Evolutionary conservation across 2,329 filamentous ascomycete genomes (phyloP), one percentile per base, ranked within the genome.

Genomic region (Fonsecaea monophora): DNA sequence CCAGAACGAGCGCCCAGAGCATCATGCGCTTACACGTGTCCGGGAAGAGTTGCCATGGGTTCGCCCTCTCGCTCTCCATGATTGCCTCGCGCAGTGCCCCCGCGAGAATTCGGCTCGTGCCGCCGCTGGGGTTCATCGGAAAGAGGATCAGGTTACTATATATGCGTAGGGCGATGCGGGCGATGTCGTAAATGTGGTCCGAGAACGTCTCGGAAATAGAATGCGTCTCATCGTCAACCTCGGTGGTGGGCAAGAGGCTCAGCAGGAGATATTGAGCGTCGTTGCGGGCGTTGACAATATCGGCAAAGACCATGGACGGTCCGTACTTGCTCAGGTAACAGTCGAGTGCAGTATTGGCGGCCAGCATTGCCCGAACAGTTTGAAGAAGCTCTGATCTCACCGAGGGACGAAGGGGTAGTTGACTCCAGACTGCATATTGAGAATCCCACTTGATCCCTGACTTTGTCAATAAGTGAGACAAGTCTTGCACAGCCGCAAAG

Each of bases 121-220:
- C 55, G 25, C 55, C 55, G 40, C 21, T 38, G 30, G 55, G 55
- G 25, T 58, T 58, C 55, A 58, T 58, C 5, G 55, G 55, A 13
- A 58, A 58, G 4, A 58, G 32, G 9, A 58, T n/a, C 12, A 58
- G 30, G 7, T 58, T 58, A 18, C 55, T 58, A 18, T 40, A 58
- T 30, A 58, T 58, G 5, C 35, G 35, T 10, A 58, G 55, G 8
- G 35, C n/a, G n/a, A 18, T 15, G 55, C 55, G 55, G 12, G 9
- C 30, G 35, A 58, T 38, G n/a, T 58, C 55, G 35, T 25, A 58
- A 15, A 58, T 6, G 18, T 58, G 21, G n/a, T 21, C 55, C 12
- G 32, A 13, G 35, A 25, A 35, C 21, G 3, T 21, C 21, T 21
- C 35, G 2, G 35, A 42, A 1, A 15, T 40, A 15, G 35, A 58